These are phyloP conservation scores for Cercophora sp. DNA, from an alignment of 495 filamentous ascomycete genomes.

Conservation along the genomic window DNA sequence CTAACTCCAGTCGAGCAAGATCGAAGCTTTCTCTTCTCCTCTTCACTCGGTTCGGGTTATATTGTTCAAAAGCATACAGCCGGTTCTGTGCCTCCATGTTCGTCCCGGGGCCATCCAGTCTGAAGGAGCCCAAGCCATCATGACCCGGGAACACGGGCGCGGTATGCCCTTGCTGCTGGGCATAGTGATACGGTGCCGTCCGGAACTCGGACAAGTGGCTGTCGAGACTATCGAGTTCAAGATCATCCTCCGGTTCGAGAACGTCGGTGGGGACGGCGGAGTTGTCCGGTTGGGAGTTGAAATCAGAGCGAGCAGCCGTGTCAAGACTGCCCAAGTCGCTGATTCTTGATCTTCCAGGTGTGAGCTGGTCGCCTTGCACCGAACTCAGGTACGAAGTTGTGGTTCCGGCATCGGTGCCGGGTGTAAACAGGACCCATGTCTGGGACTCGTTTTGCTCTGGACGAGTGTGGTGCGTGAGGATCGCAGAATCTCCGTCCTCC, in stretches of 20 bases:
- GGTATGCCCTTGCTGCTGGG: conserved; percentile 30
- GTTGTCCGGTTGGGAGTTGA: conserved; percentile 36
- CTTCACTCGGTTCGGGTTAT: conserved; percentile 69
- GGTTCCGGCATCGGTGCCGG: conserved; percentile 58
- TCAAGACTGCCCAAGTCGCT: conserved; percentile 84
- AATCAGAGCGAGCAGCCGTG: conserved; percentile 53
- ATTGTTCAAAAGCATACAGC: conserved; percentile 79
- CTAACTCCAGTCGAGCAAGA: conserved; percentile 46
- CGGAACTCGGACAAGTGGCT: conserved; percentile 84
- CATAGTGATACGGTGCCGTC: conserved; percentile 54
- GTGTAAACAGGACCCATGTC: conserved; percentile 96
- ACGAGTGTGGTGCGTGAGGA: conserved; percentile 36
- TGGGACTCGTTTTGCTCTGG: conserved; percentile 62
- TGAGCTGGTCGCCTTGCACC: conserved; percentile 65
- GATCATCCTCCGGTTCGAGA: conserved; percentile 61
- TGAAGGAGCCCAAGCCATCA: conserved; percentile 85
- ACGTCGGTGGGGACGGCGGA: conserved; percentile 40
- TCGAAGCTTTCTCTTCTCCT: conserved; percentile 61
- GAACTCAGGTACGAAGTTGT: conserved; percentile 68
- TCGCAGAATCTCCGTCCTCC: conserved; percentile 42
- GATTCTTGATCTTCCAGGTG: conserved; percentile 67
- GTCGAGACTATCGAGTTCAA: conserved; percentile 85
- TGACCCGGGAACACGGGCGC: conserved; percentile 76
- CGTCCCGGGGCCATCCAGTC: conserved; percentile 39
- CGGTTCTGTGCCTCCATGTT: conserved; percentile 63